Evolutionary conservation across 2,329 filamentous ascomycete genomes (phyloP).

Genomic region (Colletotrichum noveboracense): DNA sequence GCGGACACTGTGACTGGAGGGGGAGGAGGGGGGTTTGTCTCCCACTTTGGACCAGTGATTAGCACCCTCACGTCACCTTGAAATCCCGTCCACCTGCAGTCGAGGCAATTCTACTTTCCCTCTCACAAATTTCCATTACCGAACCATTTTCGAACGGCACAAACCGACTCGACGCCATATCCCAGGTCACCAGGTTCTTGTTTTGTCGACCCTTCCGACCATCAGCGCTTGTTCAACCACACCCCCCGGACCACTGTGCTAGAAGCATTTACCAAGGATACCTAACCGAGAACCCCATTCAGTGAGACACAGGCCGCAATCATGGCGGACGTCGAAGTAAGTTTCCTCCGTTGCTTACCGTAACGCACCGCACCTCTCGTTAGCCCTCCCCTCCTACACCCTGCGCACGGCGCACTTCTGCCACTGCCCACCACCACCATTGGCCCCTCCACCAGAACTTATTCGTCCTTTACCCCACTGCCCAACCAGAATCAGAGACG

Average conservation of each 20-base stretch:
- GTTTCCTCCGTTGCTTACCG: conserved; percentile 24
- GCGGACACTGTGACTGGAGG: background rate
- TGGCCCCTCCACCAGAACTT: conserved; percentile 17
- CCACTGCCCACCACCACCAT: conserved; percentile 8
- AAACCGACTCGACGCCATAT: background rate
- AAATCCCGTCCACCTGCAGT: conserved; percentile 9
- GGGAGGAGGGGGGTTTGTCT: background rate
- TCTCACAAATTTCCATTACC: conserved; percentile 13
- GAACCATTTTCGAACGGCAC: background rate
- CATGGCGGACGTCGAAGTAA: conserved; percentile 37
- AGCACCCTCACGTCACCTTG: conserved; percentile 19
- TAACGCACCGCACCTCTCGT: conserved; percentile 19
- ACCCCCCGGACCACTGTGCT: background rate
- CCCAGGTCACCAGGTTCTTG: background rate
- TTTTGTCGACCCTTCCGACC: background rate
- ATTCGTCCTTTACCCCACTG: conserved; percentile 20
- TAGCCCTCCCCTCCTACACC: conserved; percentile 16
- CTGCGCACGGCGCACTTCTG: conserved; percentile 9
- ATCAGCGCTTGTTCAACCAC: background rate
- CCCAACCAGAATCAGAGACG: conserved; percentile 5
- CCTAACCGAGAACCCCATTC: conserved; percentile 18
- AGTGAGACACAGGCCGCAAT: conserved; percentile 26
- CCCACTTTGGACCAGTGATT: background rate
- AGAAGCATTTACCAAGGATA: conserved; percentile 11
- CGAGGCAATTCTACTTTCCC: background rate